Evolutionary conservation across 257 asterid species (phyloP).

Genomic region (Forsythia suspensa): DNA sequence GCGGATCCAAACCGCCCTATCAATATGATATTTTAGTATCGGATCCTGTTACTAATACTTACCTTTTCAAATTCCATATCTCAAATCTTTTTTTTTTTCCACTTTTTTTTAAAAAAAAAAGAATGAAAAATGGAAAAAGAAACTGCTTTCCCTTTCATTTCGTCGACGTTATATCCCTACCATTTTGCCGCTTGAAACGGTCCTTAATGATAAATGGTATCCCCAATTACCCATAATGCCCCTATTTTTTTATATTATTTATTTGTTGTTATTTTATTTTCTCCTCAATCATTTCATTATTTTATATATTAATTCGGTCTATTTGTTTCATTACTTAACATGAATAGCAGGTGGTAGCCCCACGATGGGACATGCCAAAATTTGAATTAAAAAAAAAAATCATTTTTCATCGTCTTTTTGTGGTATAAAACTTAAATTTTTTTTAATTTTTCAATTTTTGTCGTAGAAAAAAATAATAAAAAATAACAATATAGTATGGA

Average conservation of each 20-base stretch:
- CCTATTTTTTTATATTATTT: neutral
- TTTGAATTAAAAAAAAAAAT: too few relatives aligned
- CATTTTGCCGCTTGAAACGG: conserved; percentile 30
- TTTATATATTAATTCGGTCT: neutral
- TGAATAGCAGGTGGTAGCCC: too few relatives aligned
- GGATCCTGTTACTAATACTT: too few relatives aligned
- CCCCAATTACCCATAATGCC: neutral
- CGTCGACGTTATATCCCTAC: conserved; percentile 17
- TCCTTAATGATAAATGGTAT: neutral
- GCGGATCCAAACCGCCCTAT: too few relatives aligned
- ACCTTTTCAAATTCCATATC: conserved; percentile 27
- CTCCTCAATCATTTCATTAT: neutral
- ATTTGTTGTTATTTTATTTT: neutral
- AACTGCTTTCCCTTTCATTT: conserved; percentile 32
- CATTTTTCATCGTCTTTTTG: too few relatives aligned
- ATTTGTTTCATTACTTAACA: neutral
- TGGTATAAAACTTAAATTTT: too few relatives aligned
- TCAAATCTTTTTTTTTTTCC: neutral
- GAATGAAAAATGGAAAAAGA: neutral
- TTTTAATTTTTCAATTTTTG: too few relatives aligned
- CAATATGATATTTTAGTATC: too few relatives aligned
- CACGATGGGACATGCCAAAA: too few relatives aligned
- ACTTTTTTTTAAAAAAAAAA: neutral
- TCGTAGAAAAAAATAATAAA: neutral
- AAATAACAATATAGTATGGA: neutral